These are phyloP conservation scores for Pythium scleroteichum DNA, from an alignment of 352 stramenopile genomes.

Conservation along the genomic window DNA sequence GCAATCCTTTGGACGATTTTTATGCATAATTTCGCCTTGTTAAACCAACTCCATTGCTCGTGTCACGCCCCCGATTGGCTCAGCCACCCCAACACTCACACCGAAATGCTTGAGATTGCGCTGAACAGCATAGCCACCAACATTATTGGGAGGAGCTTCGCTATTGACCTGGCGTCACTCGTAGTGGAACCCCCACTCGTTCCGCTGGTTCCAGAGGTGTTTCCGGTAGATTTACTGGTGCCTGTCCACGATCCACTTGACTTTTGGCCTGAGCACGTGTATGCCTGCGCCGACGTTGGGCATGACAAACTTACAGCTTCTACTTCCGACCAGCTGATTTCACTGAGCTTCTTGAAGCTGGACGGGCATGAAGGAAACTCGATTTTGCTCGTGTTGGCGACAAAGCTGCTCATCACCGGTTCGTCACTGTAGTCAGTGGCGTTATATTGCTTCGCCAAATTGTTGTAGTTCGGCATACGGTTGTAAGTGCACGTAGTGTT, in stretches of 20 bases:
- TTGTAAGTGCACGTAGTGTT: slow-evolving; percentile 61
- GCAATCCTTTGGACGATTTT: too few relatives aligned
- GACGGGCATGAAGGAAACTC: slow-evolving; percentile 12
- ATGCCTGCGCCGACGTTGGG: slow-evolving; percentile 14
- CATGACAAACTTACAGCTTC: slow-evolving; percentile 15
- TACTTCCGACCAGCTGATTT: slow-evolving; percentile 12
- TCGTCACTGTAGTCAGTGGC: slow-evolving; percentile 37
- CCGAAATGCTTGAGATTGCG: too few relatives aligned
- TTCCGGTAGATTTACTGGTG: slow-evolving; percentile 3
- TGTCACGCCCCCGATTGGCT: too few relatives aligned
- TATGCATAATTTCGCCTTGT: too few relatives aligned
- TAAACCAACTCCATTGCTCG: too few relatives aligned
- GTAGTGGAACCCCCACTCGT: slow-evolving; percentile 1
- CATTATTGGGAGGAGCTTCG: background rate
- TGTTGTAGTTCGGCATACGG: slow-evolving; percentile 79
- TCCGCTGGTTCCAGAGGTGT: slow-evolving; percentile 3
- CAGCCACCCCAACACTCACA: too few relatives aligned
- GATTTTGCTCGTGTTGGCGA: slow-evolving; percentile 11
- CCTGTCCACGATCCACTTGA: slow-evolving; percentile 50
- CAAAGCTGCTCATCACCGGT: slow-evolving; percentile 34
- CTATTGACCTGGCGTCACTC: background rate
- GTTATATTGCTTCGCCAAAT: slow-evolving; percentile 59
- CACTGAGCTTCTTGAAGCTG: slow-evolving; percentile 15
- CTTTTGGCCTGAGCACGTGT: slow-evolving; percentile 40
- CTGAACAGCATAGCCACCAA: background rate